Evolutionary conservation across 768 basidiomycete genomes (phyloP).

Genomic region (Leccinum boreale): DNA sequence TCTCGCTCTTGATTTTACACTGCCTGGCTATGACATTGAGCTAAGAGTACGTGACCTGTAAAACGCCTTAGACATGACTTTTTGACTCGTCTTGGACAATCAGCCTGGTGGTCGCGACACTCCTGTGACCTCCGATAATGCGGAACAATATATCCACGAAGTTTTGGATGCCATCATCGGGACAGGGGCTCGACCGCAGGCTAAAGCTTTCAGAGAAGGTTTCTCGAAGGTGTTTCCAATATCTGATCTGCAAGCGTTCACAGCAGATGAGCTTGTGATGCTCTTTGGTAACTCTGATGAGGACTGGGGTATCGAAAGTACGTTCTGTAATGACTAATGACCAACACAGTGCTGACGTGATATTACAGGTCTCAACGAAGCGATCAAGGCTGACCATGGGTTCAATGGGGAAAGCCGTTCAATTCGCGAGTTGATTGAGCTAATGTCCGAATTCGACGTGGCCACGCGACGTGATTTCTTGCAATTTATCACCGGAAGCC

Average conservation of each 20-base stretch:
- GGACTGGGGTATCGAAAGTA: conserved; percentile 93
- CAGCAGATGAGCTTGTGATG: conserved; percentile 92
- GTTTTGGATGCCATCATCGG: conserved; percentile 89
- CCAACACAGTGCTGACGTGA: not conserved
- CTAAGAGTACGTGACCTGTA: conserved; percentile 55
- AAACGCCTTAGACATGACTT: not conserved
- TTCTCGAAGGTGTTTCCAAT: conserved; percentile 97
- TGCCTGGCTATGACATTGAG: conserved; percentile 95
- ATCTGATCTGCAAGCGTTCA: conserved; percentile 85
- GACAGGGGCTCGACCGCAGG: conserved; percentile 72
- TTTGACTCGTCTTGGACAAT: not conserved
- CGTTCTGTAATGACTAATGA: conserved; percentile 27
- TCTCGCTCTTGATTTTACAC: conserved; percentile 91
- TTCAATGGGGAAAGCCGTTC: conserved; percentile 94
- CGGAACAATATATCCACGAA: conserved; percentile 83
- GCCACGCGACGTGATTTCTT: conserved; percentile 80
- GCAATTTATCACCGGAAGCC: conserved; percentile 97
- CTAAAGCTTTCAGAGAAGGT: conserved; percentile 89
- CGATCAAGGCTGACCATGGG: conserved; percentile 96
- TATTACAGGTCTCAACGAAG: conserved; percentile 73
- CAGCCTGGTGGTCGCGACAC: conserved; percentile 80
- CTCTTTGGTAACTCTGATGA: conserved; percentile 97
- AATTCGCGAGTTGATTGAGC: conserved; percentile 81
- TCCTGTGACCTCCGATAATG: conserved; percentile 81
- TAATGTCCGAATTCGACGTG: conserved; percentile 79